phyloP scores from a whole-genome alignment of 345 rosid species.

The Salix dunnii region DNA sequence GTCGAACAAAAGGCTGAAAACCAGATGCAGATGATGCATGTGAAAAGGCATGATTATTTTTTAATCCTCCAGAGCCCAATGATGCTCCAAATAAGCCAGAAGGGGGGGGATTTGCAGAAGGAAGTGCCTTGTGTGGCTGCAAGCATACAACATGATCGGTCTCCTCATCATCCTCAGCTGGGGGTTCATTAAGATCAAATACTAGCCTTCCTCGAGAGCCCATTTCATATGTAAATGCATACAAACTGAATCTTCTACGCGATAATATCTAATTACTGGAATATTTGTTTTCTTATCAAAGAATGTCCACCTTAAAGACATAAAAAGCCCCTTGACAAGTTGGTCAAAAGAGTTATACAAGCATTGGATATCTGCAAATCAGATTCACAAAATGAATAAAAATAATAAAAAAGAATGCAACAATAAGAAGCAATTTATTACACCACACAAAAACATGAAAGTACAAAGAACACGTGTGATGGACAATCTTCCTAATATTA shows the following conservation, averaged over 20 bases:
- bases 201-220: slow-evolving; percentile 75
- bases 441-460: not conserved
- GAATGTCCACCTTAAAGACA: slow-evolving; percentile 15
- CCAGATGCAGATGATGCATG: slow-evolving; percentile 77
- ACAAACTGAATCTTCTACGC: slow-evolving; percentile 33
- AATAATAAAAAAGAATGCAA: not conserved
- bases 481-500: not conserved
- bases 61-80: slow-evolving; percentile 40
- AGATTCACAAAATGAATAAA: not conserved
- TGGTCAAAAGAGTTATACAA: slow-evolving; percentile 1
- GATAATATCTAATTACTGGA: not conserved
- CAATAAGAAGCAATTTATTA: not conserved
- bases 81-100: slow-evolving; percentile 53
- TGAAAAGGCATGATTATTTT: slow-evolving; percentile 58
- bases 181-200: slow-evolving; percentile 99
- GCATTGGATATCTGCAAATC: slow-evolving; percentile 18
- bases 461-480: not conserved
- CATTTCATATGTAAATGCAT: slow-evolving; percentile 83
- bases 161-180: slow-evolving; percentile 68
- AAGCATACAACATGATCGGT: slow-evolving; percentile 39
- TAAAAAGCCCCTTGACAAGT: slow-evolving; percentile 7
- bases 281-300: slow-evolving; percentile 6
- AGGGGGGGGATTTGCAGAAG: slow-evolving; percentile 38
- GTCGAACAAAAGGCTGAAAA: slow-evolving; percentile 87
- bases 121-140: slow-evolving; percentile 59